Conservation (phyloP, 352 stramenopile species). For the Globisporangium canariense region DNA sequence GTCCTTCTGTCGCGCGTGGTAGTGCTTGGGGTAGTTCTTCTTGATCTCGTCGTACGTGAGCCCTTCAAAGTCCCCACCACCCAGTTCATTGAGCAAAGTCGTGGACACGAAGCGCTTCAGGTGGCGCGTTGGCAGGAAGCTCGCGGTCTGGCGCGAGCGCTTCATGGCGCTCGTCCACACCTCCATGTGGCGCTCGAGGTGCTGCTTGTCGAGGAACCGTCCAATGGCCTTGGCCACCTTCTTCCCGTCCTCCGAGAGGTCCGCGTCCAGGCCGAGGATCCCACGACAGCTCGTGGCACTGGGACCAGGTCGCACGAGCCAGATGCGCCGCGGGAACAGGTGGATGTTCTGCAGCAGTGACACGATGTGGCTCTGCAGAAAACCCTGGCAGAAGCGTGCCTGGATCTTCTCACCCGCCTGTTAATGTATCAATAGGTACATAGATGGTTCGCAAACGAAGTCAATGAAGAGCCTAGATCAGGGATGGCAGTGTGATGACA, state of each 20-base stretch:
- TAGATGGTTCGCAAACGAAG: not conserved
- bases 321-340: slow-evolving; percentile 86
- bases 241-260: slow-evolving; percentile 79
- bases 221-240: slow-evolving; percentile 74
- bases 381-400: slow-evolving; percentile 81
- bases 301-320: slow-evolving; percentile 84
- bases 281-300: slow-evolving; percentile 75
- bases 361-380: slow-evolving; percentile 85
- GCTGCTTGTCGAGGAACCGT: slow-evolving; percentile 82
- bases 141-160: slow-evolving; percentile 68
- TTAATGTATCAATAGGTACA: not conserved
- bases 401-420: slow-evolving; percentile 89
- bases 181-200: slow-evolving; percentile 69
- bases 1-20: slow-evolving; percentile 77
- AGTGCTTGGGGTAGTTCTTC: slow-evolving; percentile 86
- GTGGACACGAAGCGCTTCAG: slow-evolving; percentile 82
- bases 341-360: slow-evolving; percentile 92
- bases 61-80: slow-evolving; percentile 88
- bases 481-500: not conserved
- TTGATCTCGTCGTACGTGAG: slow-evolving; percentile 86
- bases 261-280: slow-evolving; percentile 79
- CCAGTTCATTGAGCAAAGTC: slow-evolving; percentile 90
- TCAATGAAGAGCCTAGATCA: too few species aligned
- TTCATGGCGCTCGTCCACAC: slow-evolving; percentile 85
- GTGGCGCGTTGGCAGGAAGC: slow-evolving; percentile 54